Conservation (phyloP, 257 asterid species). For the Parsonsia alboflavescens region DNA sequence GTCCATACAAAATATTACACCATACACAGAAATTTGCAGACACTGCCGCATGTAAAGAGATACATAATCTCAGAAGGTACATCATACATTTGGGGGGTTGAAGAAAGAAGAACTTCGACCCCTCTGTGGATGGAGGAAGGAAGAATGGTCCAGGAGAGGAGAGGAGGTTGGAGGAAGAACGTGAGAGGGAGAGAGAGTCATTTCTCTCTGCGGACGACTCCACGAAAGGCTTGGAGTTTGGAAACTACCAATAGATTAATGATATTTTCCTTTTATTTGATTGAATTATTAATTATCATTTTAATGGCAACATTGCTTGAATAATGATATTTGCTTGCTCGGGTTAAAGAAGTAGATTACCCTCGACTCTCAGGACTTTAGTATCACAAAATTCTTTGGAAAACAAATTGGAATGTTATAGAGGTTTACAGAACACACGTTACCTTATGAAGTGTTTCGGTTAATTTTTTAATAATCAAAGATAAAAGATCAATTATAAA, state of each 20-base stretch:
- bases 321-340: no score
- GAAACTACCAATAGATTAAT: background rate
- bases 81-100: background rate
- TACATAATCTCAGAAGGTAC: background rate
- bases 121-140: background rate
- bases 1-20: background rate
- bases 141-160: conserved; percentile 9
- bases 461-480: no score
- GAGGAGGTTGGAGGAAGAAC: background rate
- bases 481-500: no score
- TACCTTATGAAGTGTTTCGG: no score
- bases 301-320: no score
- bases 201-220: conserved; percentile 4
- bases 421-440: no score
- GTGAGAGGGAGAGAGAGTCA: background rate
- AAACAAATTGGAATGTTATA: no score
- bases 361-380: no score
- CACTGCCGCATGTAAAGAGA: background rate
- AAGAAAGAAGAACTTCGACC: background rate
- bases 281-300: no score
- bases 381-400: no score
- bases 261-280: background rate
- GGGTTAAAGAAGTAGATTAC: no score
- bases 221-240: background rate
- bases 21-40: background rate